These are phyloP conservation scores for Coemansia sp. DNA, from an alignment of 192 early-diverging fungal genomes.

Conservation along the genomic window DNA sequence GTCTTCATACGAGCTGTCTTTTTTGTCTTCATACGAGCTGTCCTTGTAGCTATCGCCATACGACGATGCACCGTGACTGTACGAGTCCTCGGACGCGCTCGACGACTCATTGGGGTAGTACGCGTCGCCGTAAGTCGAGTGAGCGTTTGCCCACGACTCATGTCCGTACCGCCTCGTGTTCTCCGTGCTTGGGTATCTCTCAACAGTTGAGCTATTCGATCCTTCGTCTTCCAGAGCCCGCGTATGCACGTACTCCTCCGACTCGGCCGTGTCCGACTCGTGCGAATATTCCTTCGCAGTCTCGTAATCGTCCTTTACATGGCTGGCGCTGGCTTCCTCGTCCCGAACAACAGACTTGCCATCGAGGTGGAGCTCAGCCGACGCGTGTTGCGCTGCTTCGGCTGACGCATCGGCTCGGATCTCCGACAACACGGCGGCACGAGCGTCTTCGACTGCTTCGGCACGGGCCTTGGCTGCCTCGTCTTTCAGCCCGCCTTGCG, in stretches of 20 bases:
- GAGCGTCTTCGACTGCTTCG: constrained; percentile 35
- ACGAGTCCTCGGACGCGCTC: not conserved
- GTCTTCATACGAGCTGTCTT: constrained; percentile 9
- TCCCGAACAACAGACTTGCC: constrained; percentile 29
- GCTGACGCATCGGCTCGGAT: constrained; percentile 44
- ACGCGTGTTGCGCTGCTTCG: constrained; percentile 36
- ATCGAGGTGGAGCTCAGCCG: constrained; percentile 37
- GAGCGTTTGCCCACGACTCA: constrained; percentile 16
- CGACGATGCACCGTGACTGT: not conserved
- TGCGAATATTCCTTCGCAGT: constrained; percentile 8
- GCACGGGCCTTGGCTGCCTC: constrained; percentile 28
- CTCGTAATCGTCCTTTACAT: constrained; percentile 3
- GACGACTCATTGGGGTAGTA: constrained; percentile 26
- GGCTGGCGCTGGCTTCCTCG: constrained; percentile 23
- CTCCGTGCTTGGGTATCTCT: constrained; percentile 4
- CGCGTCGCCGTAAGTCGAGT: constrained; percentile 6
- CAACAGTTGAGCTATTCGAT: constrained; percentile 3
- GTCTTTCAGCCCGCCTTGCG: constrained; percentile 11
- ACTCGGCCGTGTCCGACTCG: constrained; percentile 10
- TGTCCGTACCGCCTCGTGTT: constrained; percentile 10
- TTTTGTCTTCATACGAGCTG: constrained; percentile 8
- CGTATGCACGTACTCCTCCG: constrained; percentile 9
- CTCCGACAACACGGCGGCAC: constrained; percentile 43
- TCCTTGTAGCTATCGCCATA: constrained; percentile 17
- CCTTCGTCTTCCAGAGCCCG: not conserved